phyloP scores from a whole-genome alignment of 1,139 yeast species.

The Debaryomyces fabryi region DNA sequence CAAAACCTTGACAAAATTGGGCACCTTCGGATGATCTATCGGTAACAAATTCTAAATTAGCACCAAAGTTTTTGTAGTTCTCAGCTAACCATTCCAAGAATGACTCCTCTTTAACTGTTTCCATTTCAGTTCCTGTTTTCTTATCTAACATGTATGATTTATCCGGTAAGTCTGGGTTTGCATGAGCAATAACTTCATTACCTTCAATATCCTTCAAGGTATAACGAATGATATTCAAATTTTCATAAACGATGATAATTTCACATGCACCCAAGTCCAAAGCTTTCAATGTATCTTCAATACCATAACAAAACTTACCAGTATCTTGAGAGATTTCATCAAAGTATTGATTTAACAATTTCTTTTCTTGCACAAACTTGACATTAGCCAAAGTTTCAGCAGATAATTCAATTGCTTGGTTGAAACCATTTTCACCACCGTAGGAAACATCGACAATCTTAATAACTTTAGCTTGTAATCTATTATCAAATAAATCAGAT shows the following conservation, averaged over 20 bases:
- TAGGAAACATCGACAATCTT: conserved; percentile 95
- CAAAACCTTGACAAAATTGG: conserved; percentile 95
- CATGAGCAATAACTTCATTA: conserved; percentile 72
- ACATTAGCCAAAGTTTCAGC: conserved; percentile 97
- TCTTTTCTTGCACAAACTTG: conserved; percentile 97
- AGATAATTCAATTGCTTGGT: conserved; percentile 96
- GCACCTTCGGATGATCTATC: conserved; percentile 98
- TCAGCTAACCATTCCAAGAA: conserved; percentile 98
- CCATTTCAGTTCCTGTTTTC: conserved; percentile 88
- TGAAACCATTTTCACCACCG: conserved; percentile 99
- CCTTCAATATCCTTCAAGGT: conserved; percentile 86
- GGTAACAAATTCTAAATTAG: conserved; percentile 91
- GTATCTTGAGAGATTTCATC: conserved; percentile 97
- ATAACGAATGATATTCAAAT: conserved; percentile 81
- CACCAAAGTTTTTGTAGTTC: conserved; percentile 91
- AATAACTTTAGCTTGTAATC: conserved; percentile 84
- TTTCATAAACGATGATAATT: conserved; percentile 87
- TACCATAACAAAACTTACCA: conserved; percentile 96
- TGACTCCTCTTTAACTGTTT: conserved; percentile 76
- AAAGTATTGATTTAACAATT: conserved; percentile 84
- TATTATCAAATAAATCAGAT: conserved; percentile 89
- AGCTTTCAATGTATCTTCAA: conserved; percentile 94
- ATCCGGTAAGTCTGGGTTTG: conserved; percentile 70
- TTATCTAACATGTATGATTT: conserved; percentile 80
- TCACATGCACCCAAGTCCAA: conserved; percentile 96